phyloP scores from a whole-genome alignment of 164 flowering plant species.

The Aristolochia californica region DNA sequence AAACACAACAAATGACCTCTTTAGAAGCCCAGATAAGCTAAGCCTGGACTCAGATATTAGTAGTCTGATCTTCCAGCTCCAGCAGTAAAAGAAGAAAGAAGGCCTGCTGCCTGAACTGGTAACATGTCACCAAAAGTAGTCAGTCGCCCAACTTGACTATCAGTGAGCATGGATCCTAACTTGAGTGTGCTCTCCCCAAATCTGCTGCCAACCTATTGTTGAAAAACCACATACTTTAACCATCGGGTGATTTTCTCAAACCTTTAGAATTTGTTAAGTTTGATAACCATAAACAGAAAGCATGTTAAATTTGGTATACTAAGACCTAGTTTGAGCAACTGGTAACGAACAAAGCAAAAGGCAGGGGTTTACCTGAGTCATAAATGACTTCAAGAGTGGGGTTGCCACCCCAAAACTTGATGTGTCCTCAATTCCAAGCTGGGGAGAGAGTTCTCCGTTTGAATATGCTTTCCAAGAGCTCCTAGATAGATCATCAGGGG shows the following conservation, averaged over 20 bases:
- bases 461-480: conserved; percentile 58
- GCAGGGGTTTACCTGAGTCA: conserved; percentile 54
- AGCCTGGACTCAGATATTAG: conserved; percentile 16
- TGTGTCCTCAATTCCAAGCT: conserved; percentile 49
- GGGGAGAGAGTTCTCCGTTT: conserved; percentile 57
- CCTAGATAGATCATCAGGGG: conserved; percentile 52
- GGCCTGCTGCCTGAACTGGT: conserved; percentile 96
- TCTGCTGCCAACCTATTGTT: conserved; percentile 79
- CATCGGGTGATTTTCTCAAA: no score
- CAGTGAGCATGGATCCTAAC: conserved; percentile 79
- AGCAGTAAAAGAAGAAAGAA: conserved; percentile 83
- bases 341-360: background rate
- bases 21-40: no score
- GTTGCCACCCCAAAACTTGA: conserved; percentile 73
- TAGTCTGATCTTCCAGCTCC: conserved; percentile 50
- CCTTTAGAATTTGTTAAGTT: no score
- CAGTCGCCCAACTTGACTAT: conserved; percentile 80
- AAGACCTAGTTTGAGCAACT: background rate
- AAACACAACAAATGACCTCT: no score
- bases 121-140: conserved; percentile 87
- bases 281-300: no score
- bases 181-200: conserved; percentile 94
- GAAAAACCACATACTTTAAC: no score
- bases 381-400: conserved; percentile 81
- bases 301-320: no score